Percentiles rank a stretch among this genome's conserved stretches.
These are phyloP conservation scores for Paraphaeosphaeria minitans DNA, from an alignment of 2,329 filamentous ascomycete species.

Conservation along the genomic window DNA sequence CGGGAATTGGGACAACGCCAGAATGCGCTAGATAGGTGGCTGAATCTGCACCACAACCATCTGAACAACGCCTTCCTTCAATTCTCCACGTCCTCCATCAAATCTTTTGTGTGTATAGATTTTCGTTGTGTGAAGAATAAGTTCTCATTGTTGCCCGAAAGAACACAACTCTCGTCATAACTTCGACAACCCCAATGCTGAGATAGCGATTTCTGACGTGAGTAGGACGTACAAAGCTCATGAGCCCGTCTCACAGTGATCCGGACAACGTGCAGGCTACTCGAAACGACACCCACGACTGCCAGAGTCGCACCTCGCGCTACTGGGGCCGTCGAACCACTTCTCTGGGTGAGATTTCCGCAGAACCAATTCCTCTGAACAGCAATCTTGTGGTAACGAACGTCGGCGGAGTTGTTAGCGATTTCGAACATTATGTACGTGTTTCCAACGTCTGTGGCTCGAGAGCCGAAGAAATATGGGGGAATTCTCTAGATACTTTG, in stretches of 20 bases:
- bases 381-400: neutral
- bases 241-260: neutral
- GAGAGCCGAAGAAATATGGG: too few species aligned
- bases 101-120: neutral
- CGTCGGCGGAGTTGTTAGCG: too few species aligned
- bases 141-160: neutral
- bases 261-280: neutral
- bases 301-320: neutral
- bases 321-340: neutral
- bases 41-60: neutral
- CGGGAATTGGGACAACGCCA: neutral
- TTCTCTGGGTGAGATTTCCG: neutral
- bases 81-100: neutral
- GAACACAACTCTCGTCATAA: neutral
- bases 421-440: too few species aligned
- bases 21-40: neutral
- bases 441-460: too few species aligned
- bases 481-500: too few species aligned
- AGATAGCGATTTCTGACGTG: neutral
- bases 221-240: neutral
- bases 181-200: neutral
- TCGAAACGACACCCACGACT: neutral
- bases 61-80: neutral
- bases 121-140: neutral
- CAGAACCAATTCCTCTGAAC: too few species aligned